Evolutionary conservation across 202 grass and related monocot genomes (phyloP), one percentile per base, ranked within the genome.

Genomic region (Bolboschoenoplectus hybrid): DNA sequence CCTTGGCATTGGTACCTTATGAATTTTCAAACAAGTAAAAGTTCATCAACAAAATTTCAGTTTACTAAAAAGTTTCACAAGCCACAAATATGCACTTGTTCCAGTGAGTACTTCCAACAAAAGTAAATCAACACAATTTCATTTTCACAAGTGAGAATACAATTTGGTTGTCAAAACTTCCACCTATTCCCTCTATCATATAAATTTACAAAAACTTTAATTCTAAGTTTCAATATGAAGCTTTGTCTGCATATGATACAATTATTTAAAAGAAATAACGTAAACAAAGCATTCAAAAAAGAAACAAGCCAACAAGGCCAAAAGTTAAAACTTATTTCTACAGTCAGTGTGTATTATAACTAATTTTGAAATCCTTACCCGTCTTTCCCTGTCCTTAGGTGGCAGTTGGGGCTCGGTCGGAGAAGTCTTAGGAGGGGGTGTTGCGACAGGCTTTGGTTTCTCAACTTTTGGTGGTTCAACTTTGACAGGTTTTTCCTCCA

Each of bases 1-100:
- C 87, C 95, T 95, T 74, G 95, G 93, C 95, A 97, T 97, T 1
- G 95, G 87, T 69, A 97, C 93, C 95, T 97, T 79, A 55, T 5
- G 7, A 46, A 60, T 58, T 39, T 80, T 58, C n/a, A 13, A 58
- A 53, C 6, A 80, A n/a, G 19, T 11, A n/a, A 58, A 40, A 58
- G 34, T 58, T 80, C 52, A 41, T 80, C 36, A 60, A 60, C 16
- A 53, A 14, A 39, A 80, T 57, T 60, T 9, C 43, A 7, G 53
- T 80, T 80, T 57, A 79, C 51, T 39, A 58, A 16, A 36, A 58
- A 34, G 14, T 55, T 11, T 79, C 52, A 45, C 14, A 71, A 19
- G 16, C 67, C 16, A 19, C 6, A 4, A 12, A 71, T 71, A 19
- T 46, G 16, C 7, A 70, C 39, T 43, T 43, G 14, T 45, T 67